Evolutionary conservation across 75 land plant genomes (phyloP).

Genomic region (Pseudotsuga menziesii): DNA sequence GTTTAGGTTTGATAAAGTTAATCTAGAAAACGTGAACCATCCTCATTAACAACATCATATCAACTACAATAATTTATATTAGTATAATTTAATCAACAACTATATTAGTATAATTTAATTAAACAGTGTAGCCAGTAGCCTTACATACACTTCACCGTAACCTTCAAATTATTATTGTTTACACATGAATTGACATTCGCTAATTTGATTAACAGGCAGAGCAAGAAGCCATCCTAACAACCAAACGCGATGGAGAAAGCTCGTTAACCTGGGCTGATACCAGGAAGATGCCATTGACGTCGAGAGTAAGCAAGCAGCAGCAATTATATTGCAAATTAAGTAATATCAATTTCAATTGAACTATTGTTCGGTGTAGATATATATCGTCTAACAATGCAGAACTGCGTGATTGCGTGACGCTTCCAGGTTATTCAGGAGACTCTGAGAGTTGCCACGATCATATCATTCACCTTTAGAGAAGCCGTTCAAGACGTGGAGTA

Average conservation of each 20-base stretch:
- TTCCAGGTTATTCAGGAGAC: slow-evolving; percentile 78
- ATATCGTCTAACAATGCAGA: neutral
- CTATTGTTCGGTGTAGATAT: neutral
- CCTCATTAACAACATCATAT: too few relatives aligned
- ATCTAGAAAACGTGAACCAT: too few relatives aligned
- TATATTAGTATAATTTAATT: too few relatives aligned
- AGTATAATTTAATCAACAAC: too few relatives aligned
- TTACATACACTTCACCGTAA: neutral
- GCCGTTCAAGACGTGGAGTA: slow-evolving; percentile 90
- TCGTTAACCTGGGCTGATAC: slow-evolving; percentile 73
- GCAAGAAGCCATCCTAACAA: slow-evolving; percentile 60
- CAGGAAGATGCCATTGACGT: slow-evolving; percentile 73
- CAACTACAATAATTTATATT: too few relatives aligned
- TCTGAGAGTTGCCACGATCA: slow-evolving; percentile 64
- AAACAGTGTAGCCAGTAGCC: too few relatives aligned
- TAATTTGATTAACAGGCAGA: slow-evolving; percentile 49
- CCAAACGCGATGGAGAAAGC: slow-evolving; percentile 26
- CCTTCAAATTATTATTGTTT: neutral
- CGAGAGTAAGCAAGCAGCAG: slow-evolving; percentile 29
- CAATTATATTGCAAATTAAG: neutral
- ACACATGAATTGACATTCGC: neutral
- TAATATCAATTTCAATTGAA: neutral
- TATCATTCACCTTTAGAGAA: slow-evolving; percentile 91
- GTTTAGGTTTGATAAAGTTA: too few relatives aligned
- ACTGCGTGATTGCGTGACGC: too few relatives aligned